Evolutionary conservation across 2,329 filamentous ascomycete species (phyloP), one percentile per base, ranked within the genome.

Genomic region (Penicillium griseofulvum): DNA sequence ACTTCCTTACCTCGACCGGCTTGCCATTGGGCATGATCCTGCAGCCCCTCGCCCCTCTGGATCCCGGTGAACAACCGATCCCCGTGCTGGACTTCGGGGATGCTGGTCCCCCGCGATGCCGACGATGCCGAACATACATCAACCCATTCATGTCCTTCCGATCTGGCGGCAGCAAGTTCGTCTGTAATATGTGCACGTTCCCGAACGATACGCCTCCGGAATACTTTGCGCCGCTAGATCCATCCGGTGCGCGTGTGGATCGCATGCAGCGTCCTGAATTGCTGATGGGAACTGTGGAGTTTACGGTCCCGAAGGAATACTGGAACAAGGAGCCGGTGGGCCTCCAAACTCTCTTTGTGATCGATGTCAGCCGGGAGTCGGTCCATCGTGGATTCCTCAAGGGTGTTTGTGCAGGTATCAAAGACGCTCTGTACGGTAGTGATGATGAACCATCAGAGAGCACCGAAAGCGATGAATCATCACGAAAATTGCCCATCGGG

Each of bases 71-170:
- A 75, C 81, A 88, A 46, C 85, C 91, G 1, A 87, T 99, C 52
- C 94, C 94, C 0, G 88, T 99, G 5, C 81, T 99, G 24, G 94
- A 99, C 75, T 99, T 97, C 80, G 94, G 94, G 46, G 91, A 97
- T 39, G 78, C 79, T 37, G 94, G 94, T 0, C 94, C 94, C 38
- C 94, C 94, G 22, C 85, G 94, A 72, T 99, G 94, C 75, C 86
- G 90, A 66, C 83, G 94, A 76, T 99, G 94, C 78, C 84, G 94
- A 70, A 89, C 93, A 14, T 99, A 99, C 76, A 95, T 99, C 77
- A 99, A 99, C 70, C 94, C 94, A 1, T 99, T 99, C 72, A 97
- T 99, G 94, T 89, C 92, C 70, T 99, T 99, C 81, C 85, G 89
- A 56, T 88, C 89, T 16, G 93, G 93, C 36, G 94, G 94, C 54